Evolutionary conservation across 2,329 filamentous ascomycete genomes (phyloP).

Genomic region (Amauroascus niger): DNA sequence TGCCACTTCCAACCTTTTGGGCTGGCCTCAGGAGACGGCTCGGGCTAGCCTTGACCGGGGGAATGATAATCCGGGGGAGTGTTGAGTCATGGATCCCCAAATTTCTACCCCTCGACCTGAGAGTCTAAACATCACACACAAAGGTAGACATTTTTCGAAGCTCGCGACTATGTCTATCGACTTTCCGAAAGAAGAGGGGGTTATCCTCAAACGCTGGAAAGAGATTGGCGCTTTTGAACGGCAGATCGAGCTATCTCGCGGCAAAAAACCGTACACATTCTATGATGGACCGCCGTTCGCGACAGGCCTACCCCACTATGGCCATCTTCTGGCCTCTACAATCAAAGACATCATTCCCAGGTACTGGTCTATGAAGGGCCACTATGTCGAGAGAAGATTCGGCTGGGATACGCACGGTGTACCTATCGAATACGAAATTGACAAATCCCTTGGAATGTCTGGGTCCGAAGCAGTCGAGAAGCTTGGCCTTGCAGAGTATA

Average conservation of each 20-base stretch:
- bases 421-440: slow-evolving; percentile 93
- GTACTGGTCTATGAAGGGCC: slow-evolving; percentile 97
- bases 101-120: slow-evolving; percentile 7
- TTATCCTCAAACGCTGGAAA: slow-evolving; percentile 73
- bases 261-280: slow-evolving; percentile 79
- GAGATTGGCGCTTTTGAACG: slow-evolving; percentile 85
- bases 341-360: slow-evolving; percentile 96
- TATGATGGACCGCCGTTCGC: slow-evolving; percentile 80
- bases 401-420: slow-evolving; percentile 95
- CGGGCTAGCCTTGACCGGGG: background rate
- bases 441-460: slow-evolving; percentile 86
- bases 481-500: slow-evolving; percentile 81
- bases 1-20: no score
- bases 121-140: background rate
- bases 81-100: slow-evolving; percentile 11
- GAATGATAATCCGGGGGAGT: slow-evolving; percentile 3
- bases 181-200: slow-evolving; percentile 87
- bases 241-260: slow-evolving; percentile 77
- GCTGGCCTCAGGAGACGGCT: no score
- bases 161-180: slow-evolving; percentile 64
- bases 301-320: slow-evolving; percentile 60
- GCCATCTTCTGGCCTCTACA: slow-evolving; percentile 77
- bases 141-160: background rate
- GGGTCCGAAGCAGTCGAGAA: slow-evolving; percentile 78
- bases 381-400: slow-evolving; percentile 82